Evolutionary conservation across 2,329 filamentous ascomycete genomes (phyloP).

Genomic region (Neoarthrinium moseri): DNA sequence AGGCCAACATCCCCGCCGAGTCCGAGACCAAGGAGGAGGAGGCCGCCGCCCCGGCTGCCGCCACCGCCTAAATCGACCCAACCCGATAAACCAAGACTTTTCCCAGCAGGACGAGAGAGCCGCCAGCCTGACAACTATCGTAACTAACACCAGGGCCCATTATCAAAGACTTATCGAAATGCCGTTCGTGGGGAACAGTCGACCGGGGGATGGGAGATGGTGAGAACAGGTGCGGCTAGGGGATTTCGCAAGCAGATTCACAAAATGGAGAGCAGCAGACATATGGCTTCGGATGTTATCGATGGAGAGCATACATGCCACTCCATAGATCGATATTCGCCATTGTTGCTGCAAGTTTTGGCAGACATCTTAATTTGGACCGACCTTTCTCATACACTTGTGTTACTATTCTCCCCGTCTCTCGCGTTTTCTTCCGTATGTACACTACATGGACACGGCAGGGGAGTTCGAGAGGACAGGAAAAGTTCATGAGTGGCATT

Average conservation of each 20-base stretch:
- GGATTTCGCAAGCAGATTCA: constrained; percentile 28
- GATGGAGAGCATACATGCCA: constrained; percentile 17
- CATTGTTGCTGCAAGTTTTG: constrained; percentile 24
- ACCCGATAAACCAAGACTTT: constrained; percentile 17
- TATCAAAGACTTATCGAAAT: constrained; percentile 19
- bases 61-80: constrained; percentile 29
- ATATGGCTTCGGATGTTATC: constrained; percentile 25
- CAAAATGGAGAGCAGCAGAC: constrained; percentile 23
- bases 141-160: constrained; percentile 18
- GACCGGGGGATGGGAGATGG: constrained; percentile 13
- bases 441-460: constrained; percentile 29
- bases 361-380: constrained; percentile 29
- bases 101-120: constrained; percentile 19
- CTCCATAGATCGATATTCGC: constrained; percentile 18
- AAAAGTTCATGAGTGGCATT: constrained; percentile 21
- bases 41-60: constrained; percentile 26
- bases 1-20: constrained; percentile 60
- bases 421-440: constrained; percentile 15
- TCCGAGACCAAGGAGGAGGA: constrained; percentile 40
- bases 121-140: constrained; percentile 17
- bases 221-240: constrained; percentile 14
- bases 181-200: constrained; percentile 17
- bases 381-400: constrained; percentile 26
- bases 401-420: constrained; percentile 17
- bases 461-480: constrained; percentile 25